Conservation (phyloP, 805 yeast species). For the Monosporozyma aquatica region DNA sequence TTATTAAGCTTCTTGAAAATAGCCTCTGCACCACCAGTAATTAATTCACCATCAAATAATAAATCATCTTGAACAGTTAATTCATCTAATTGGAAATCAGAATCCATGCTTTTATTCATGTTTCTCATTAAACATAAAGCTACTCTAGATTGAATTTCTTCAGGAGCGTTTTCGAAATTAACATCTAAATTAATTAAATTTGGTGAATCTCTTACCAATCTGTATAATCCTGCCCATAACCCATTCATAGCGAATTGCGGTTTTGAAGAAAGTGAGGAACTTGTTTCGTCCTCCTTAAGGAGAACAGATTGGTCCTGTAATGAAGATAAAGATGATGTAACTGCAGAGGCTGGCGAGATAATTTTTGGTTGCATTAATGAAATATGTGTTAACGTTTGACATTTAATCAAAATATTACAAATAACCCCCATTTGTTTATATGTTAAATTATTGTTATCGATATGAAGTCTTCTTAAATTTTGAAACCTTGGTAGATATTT, state of each 20-base stretch:
- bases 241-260: slow-evolving; percentile 40
- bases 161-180: slow-evolving; percentile 53
- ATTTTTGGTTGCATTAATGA: slow-evolving; percentile 48
- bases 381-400: slow-evolving; percentile 56
- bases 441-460: slow-evolving; percentile 58
- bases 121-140: slow-evolving; percentile 78
- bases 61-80: slow-evolving; percentile 43
- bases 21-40: slow-evolving; percentile 64
- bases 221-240: slow-evolving; percentile 55
- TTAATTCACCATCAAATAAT: slow-evolving; percentile 64
- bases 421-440: slow-evolving; percentile 48
- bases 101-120: slow-evolving; percentile 51
- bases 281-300: neutral
- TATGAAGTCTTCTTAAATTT: slow-evolving; percentile 51
- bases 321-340: too few species aligned
- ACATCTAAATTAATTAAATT: slow-evolving; percentile 59
- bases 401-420: slow-evolving; percentile 65
- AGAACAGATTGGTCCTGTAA: too few species aligned
- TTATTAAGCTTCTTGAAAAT: slow-evolving; percentile 37
- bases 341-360: slow-evolving; percentile 1
- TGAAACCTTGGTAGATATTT: slow-evolving; percentile 60
- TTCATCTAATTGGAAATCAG: slow-evolving; percentile 28
- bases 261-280: neutral
- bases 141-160: slow-evolving; percentile 54
- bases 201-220: slow-evolving; percentile 54